Evolutionary conservation across 768 basidiomycete genomes (phyloP).

Genomic region (Ramaria sp.): DNA sequence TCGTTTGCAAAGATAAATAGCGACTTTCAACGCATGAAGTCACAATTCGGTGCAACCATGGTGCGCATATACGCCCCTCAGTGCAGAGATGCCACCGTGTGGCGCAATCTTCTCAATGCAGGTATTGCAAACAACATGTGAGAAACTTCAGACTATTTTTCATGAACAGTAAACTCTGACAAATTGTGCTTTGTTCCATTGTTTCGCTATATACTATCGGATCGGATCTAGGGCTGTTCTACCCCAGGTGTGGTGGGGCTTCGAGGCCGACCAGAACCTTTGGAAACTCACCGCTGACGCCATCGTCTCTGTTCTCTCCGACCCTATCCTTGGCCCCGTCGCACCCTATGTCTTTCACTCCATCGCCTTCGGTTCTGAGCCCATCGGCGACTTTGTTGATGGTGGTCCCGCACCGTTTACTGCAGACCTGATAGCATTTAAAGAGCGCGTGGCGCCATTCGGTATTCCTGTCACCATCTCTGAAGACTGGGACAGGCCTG

Average conservation of each 20-base stretch:
- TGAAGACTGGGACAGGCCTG: conserved; percentile 14
- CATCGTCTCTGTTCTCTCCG: conserved; percentile 10
- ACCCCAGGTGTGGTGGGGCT: conserved; percentile 12
- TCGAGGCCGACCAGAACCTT: conserved; percentile 5
- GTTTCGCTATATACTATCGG: too few species aligned
- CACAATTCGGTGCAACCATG: conserved; percentile 14
- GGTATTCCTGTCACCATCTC: conserved; percentile 12
- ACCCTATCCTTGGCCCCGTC: background rate
- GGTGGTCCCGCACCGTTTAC: conserved; percentile 9
- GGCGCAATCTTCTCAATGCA: conserved; percentile 11
- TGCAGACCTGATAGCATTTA: conserved; percentile 8
- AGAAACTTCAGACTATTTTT: background rate
- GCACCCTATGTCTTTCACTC: conserved; percentile 15
- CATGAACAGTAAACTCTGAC: background rate
- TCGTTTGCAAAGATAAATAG: conserved; percentile 5
- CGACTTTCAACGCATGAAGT: conserved; percentile 13
- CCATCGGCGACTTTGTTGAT: conserved; percentile 14
- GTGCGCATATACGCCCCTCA: conserved; percentile 13
- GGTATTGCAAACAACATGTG: conserved; percentile 11
- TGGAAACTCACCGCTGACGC: conserved; percentile 9
- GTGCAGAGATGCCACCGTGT: conserved; percentile 11
- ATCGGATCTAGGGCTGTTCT: conserved; percentile 3
- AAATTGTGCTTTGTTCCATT: too few species aligned
- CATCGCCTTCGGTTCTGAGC: conserved; percentile 13
- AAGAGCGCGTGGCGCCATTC: conserved; percentile 7